Conservation (phyloP, 352 stramenopile species). For the Thalassiosira ordinaria region DNA sequence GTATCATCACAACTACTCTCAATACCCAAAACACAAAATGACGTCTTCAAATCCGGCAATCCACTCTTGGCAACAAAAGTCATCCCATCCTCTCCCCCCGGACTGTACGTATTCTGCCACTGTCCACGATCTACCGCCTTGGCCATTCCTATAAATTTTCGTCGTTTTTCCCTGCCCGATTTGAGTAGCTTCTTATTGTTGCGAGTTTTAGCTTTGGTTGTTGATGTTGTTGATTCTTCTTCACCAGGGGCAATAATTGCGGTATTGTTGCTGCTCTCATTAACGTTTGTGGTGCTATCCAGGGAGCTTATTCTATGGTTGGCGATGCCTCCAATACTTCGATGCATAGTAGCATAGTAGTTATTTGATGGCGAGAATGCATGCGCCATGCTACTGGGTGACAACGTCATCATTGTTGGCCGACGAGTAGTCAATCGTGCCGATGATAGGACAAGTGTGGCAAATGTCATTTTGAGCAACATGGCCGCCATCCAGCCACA, state of each 20-base stretch:
- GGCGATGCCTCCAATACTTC: no score
- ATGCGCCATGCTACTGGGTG: neutral
- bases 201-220: neutral
- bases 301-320: neutral
- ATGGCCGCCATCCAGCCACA: slow-evolving; percentile 1
- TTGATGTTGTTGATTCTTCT: neutral
- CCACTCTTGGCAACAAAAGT: slow-evolving; percentile 74
- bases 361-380: slow-evolving; percentile 18
- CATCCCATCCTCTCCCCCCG: slow-evolving; percentile 52
- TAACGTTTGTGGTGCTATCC: slow-evolving; percentile 7
- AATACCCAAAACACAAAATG: slow-evolving; percentile 91
- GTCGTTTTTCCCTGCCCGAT: slow-evolving; percentile 60
- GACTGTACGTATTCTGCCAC: slow-evolving; percentile 69
- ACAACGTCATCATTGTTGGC: neutral
- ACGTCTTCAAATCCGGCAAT: slow-evolving; percentile 56
- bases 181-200: slow-evolving; percentile 13
- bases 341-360: no score
- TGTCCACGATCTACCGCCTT: slow-evolving; percentile 84
- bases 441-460: slow-evolving; percentile 10
- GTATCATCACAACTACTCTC: slow-evolving; percentile 97
- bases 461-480: slow-evolving; percentile 32
- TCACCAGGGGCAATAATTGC: no score
- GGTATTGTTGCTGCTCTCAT: slow-evolving; percentile 1
- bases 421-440: slow-evolving; percentile 5
- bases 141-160: slow-evolving; percentile 75